Evolutionary conservation across 495 filamentous ascomycete species (phyloP), one percentile per base, ranked within the genome.

Genomic region (Neohortaea acidophila): DNA sequence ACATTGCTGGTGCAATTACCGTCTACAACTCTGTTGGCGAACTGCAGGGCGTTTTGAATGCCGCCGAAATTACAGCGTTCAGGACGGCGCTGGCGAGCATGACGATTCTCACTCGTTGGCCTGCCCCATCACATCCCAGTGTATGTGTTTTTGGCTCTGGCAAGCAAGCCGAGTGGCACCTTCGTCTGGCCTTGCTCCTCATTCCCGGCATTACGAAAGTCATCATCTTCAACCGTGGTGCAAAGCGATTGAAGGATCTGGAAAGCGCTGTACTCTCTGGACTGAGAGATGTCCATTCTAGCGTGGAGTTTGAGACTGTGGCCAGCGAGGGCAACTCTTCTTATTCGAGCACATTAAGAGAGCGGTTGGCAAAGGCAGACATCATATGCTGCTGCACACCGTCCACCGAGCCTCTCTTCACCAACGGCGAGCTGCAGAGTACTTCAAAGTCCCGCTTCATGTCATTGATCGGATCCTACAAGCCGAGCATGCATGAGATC

Each of bases 111-210:
- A 69, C 65, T 35, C 75, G 72, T 47, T 80, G 89, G 35, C 59
- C 66, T 28, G 60, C 66, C 32, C n/a, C n/a, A n/a, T n/a, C n/a
- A n/a, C n/a, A n/a, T n/a, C n/a, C n/a, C n/a, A 31, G 12, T 13
- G 28, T 31, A 6, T 91, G 56, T 20, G 76, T 92, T 35, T 94
- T 94, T 52, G 87, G 89, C n/a, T 73, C 78, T 11, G 87, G 87
- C 18, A 72, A 75, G 44, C 85, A 93, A 58, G 87, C 87, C 8
- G 83, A 81, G 57, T 96, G 87, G 87, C 85, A 93, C 57, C 73
- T 86, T 36, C 80, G 84, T 0, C 68, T 94, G 10, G 73, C 83
- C 0, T 63, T 97, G 17, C 65, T 83, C 14, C 64, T 92, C 11
- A 76, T 79, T 0, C 44, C 58, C 11, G 81, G 81, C 4, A 77